A percentile compares a stretch with the other conserved stretches of the same genome.
Evolutionary conservation across 2,329 filamentous ascomycete species (phyloP).

Genomic region (Aspergillus amoenus): DNA sequence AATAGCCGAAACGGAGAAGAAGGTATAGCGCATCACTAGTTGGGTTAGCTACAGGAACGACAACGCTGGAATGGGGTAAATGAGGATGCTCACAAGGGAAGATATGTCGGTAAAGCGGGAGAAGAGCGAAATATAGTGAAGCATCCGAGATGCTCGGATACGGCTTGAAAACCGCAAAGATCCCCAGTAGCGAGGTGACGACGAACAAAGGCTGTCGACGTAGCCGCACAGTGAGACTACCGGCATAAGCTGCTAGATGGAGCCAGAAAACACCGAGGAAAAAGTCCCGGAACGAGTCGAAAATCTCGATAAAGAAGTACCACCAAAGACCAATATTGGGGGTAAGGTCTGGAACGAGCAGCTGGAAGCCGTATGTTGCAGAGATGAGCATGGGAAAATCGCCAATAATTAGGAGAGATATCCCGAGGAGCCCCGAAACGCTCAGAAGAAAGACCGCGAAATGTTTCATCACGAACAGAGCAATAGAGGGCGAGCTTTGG

Average conservation of each 20-base stretch:
- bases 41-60: constrained; percentile 26
- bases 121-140: constrained; percentile 76
- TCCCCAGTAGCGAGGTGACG: constrained; percentile 77
- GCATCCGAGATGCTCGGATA: constrained; percentile 93
- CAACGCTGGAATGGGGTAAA: background rate
- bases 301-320: constrained; percentile 99
- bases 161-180: constrained; percentile 94
- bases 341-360: constrained; percentile 86
- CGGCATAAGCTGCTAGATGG: constrained; percentile 86
- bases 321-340: constrained; percentile 97
- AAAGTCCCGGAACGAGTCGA: constrained; percentile 95
- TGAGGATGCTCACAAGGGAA: constrained; percentile 65
- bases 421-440: constrained; percentile 62
- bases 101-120: constrained; percentile 86
- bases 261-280: constrained; percentile 98
- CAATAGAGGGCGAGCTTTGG: constrained; percentile 27
- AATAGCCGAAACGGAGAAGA: constrained; percentile 77
- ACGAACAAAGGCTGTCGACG: constrained; percentile 84
- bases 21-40: constrained; percentile 86
- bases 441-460: constrained; percentile 55
- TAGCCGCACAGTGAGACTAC: constrained; percentile 78
- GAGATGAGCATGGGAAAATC: constrained; percentile 83
- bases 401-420: constrained; percentile 72
- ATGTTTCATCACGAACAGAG: constrained; percentile 56
- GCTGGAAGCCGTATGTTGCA: constrained; percentile 89